These are phyloP conservation scores for Daldinia caldariorum DNA, from an alignment of 495 filamentous ascomycete species.

Conservation along the genomic window DNA sequence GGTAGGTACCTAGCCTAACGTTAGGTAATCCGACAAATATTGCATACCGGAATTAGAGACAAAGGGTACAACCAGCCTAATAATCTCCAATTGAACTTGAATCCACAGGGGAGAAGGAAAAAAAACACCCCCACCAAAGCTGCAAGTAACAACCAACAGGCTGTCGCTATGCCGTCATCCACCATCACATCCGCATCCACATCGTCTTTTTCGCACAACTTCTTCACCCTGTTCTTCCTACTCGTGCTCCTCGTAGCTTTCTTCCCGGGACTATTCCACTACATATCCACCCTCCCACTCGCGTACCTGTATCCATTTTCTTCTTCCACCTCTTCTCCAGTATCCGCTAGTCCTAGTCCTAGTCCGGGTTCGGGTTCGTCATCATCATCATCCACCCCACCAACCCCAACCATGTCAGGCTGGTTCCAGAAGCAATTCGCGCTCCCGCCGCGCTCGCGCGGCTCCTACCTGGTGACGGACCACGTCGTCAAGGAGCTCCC, in stretches of 20 bases:
- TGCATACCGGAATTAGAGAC: slow-evolving; percentile 20
- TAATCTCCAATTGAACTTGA: background rate
- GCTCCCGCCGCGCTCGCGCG: slow-evolving; percentile 76
- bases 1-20: background rate
- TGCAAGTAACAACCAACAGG: slow-evolving; percentile 22
- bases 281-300: slow-evolving; percentile 57
- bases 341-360: too few species aligned
- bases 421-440: slow-evolving; percentile 85
- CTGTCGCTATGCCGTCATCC: slow-evolving; percentile 46
- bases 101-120: background rate
- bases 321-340: too few species aligned
- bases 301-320: slow-evolving; percentile 42
- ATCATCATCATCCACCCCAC: slow-evolving; percentile 36
- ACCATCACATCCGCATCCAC: slow-evolving; percentile 16
- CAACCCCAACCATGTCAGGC: slow-evolving; percentile 60
- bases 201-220: slow-evolving; percentile 37
- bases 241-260: slow-evolving; percentile 61
- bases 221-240: slow-evolving; percentile 58
- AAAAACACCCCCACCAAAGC: slow-evolving; percentile 34
- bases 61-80: background rate
- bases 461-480: slow-evolving; percentile 90
- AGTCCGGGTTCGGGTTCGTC: too few species aligned
- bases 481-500: slow-evolving; percentile 73
- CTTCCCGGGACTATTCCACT: slow-evolving; percentile 65
- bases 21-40: slow-evolving; percentile 6